phyloP scores from a whole-genome alignment of 495 filamentous ascomycete genomes.

The Podospora bellae-mahoneyi region DNA sequence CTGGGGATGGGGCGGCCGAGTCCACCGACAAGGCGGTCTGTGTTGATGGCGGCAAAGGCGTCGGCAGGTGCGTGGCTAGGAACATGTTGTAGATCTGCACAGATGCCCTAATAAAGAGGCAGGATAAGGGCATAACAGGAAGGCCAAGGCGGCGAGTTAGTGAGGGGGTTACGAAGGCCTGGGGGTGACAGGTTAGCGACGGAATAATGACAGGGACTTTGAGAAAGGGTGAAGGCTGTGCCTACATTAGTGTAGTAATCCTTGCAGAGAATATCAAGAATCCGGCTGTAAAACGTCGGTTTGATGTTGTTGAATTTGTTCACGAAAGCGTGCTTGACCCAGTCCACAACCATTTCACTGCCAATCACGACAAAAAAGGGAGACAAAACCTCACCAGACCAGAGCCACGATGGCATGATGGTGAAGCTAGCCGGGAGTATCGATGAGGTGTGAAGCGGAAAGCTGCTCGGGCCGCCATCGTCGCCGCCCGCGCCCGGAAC shows the following conservation, averaged over 20 bases:
- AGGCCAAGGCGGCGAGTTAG: slow-evolving; percentile 86
- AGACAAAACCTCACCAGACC: slow-evolving; percentile 77
- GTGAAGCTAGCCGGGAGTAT: slow-evolving; percentile 85
- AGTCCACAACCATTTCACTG: slow-evolving; percentile 95
- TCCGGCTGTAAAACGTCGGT: slow-evolving; percentile 81
- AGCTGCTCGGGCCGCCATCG: slow-evolving; percentile 46
- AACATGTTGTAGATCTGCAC: slow-evolving; percentile 99
- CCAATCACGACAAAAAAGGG: slow-evolving; percentile 91
- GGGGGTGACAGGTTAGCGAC: background rate
- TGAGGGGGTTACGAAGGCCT: slow-evolving; percentile 81
- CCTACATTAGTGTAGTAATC: slow-evolving; percentile 93
- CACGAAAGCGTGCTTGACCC: slow-evolving; percentile 96
- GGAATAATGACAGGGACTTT: background rate
- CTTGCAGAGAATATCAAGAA: slow-evolving; percentile 88
- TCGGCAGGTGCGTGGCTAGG: slow-evolving; percentile 75
- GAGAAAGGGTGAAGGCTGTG: background rate
- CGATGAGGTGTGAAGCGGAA: slow-evolving; percentile 50
- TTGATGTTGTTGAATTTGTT: slow-evolving; percentile 97
- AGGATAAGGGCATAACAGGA: slow-evolving; percentile 86
- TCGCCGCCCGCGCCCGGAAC: slow-evolving; percentile 45
- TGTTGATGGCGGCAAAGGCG: slow-evolving; percentile 66
- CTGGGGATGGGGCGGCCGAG: slow-evolving; percentile 56
- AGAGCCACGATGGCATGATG: slow-evolving; percentile 73
- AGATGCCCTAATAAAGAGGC: slow-evolving; percentile 90
- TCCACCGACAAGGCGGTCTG: slow-evolving; percentile 57